A percentile compares a stretch with the other conserved stretches of the same genome.
Evolutionary conservation across 257 asterid species (phyloP).

Genomic region (Schizonepeta tenuifolia): DNA sequence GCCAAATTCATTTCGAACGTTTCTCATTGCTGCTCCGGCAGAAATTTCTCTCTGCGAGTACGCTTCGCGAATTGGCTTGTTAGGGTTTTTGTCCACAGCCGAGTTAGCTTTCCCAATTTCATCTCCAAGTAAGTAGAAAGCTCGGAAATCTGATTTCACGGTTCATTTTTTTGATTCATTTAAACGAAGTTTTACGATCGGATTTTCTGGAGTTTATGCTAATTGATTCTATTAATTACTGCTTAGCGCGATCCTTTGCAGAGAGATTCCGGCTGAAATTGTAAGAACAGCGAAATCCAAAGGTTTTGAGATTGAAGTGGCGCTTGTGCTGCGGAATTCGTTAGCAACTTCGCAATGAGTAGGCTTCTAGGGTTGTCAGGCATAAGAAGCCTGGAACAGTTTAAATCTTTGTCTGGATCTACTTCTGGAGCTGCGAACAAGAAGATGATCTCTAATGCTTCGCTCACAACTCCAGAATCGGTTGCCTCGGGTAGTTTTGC

Average conservation of each 20-base stretch:
- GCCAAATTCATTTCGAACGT: constrained; percentile 44
- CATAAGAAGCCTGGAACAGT: constrained; percentile 67
- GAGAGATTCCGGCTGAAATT: not conserved
- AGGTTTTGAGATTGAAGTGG: constrained; percentile 21
- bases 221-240: constrained; percentile 13
- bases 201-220: constrained; percentile 20
- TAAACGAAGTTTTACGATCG: constrained; percentile 23
- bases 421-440: constrained; percentile 53
- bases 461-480: constrained; percentile 55
- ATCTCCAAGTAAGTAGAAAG: not conserved
- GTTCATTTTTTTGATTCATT: constrained; percentile 16
- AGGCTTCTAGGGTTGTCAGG: constrained; percentile 71
- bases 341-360: constrained; percentile 56
- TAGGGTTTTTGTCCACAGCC: constrained; percentile 30
- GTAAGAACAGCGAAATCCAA: constrained; percentile 9
- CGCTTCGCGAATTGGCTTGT: constrained; percentile 14
- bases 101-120: constrained; percentile 21
- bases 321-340: constrained; percentile 28
- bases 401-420: constrained; percentile 51
- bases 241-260: not conserved
- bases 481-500: constrained; percentile 74
- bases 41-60: constrained; percentile 25
- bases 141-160: constrained; percentile 4
- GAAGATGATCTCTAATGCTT: constrained; percentile 46
- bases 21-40: constrained; percentile 21